Evolutionary conservation across 345 rosid genomes (phyloP), one percentile per base, ranked within the genome.

Genomic region (Brassica cretica): DNA sequence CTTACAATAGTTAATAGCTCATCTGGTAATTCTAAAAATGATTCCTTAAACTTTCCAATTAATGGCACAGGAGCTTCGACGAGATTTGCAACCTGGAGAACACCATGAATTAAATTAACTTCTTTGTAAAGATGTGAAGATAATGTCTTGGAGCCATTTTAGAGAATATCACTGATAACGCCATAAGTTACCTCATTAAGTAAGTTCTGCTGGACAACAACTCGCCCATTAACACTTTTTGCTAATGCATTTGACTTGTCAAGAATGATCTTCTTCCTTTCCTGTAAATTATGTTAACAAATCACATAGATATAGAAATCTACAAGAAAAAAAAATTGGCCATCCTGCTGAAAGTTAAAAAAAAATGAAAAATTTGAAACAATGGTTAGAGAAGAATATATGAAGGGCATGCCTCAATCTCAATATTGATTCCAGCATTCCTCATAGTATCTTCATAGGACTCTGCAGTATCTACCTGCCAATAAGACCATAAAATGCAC

Each of bases 21-120:
- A n/a, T 88, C 84, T 9, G 98, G 98, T 82, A 94, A 97, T 83
- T 89, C 89, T 78, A 94, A 84, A 85, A 94, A 94, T 70, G 98
- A 89, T 66, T 88, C 91, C 33, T 84, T 82, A 68, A 94, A 94
- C 80, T 87, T 87, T 76, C 98, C 98, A 73, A 92, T 87, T 64
- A 94, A 64, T 6, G 98, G 93, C 81, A 89, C 85, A 53, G 98
- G 98, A 64, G 94, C 95, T 84, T 94, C 98, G 30, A 94, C 93
- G 77, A 94, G 98, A 90, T 94, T 92, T 74, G 87, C 90, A 82
- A 92, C 98, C 98, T 94, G 81, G 76, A 70, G 77, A 78, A 70
- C 58, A 74, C 39, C 71, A 53, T 41, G 19, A 74, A 41, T 30
- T 58, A 55, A 65, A 7, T 27, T 58, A 44, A 66, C 68, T 75